A percentile compares a stretch with the other conserved stretches of the same genome.
These are phyloP conservation scores for Aureobasidium musti DNA, from an alignment of 2,329 filamentous ascomycete species.

Conservation along the genomic window DNA sequence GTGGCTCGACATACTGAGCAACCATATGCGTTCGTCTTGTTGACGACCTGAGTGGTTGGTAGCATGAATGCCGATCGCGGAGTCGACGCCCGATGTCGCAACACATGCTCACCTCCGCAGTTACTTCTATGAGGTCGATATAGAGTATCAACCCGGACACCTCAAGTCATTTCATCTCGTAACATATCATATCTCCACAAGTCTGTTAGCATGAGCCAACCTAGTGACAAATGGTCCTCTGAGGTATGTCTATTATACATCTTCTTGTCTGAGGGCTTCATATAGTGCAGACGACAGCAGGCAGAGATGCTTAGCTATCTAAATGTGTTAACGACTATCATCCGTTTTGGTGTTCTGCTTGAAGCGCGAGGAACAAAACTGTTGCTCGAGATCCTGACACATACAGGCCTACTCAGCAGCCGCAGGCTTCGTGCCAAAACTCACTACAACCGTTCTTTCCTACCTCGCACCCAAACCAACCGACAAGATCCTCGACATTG, in stretches of 20 bases:
- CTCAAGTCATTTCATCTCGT: no score
- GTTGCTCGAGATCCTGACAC: background rate
- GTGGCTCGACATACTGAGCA: background rate
- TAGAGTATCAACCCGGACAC: background rate
- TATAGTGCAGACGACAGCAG: background rate
- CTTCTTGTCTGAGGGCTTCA: background rate
- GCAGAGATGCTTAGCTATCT: background rate
- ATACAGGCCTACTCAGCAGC: slow-evolving; percentile 41
- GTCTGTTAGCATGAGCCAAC: background rate
- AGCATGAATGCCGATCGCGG: slow-evolving; percentile 5
- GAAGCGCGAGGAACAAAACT: background rate
- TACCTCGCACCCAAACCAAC: slow-evolving; percentile 42
- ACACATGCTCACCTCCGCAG: slow-evolving; percentile 6
- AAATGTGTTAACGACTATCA: background rate
- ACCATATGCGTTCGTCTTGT: background rate
- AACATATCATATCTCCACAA: no score
- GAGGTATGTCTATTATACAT: background rate
- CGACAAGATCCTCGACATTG: slow-evolving; percentile 46
- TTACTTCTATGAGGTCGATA: background rate
- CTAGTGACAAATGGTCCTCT: slow-evolving; percentile 25
- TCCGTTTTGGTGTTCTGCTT: no score
- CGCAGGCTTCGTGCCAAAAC: slow-evolving; percentile 47
- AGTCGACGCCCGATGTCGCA: slow-evolving; percentile 17
- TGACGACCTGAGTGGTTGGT: background rate
- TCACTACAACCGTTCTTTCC: slow-evolving; percentile 44